Percentiles rank a stretch among this genome's conserved stretches.
Conservation (phyloP, 805 yeast species). For the Candida chauliodis region DNA sequence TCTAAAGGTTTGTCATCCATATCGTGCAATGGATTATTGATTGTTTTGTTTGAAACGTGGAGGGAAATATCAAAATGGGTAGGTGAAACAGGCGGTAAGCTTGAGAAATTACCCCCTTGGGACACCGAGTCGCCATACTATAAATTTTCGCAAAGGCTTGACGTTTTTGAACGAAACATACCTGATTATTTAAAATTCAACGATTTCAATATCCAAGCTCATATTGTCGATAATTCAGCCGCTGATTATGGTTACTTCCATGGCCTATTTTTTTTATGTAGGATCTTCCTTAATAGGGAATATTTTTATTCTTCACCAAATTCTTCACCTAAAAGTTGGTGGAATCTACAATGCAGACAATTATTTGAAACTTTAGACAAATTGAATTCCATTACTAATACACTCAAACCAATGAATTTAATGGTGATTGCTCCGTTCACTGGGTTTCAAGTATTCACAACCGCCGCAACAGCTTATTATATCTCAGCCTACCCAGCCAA, state of each 20-base stretch:
- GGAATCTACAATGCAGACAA: slow-evolving; percentile 17
- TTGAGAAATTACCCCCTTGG: slow-evolving; percentile 29
- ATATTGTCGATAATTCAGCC: slow-evolving; percentile 25
- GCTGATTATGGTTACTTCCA: slow-evolving; percentile 34
- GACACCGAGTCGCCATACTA: slow-evolving; percentile 21
- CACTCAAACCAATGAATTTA: slow-evolving; percentile 17
- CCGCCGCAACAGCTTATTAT: slow-evolving; percentile 31
- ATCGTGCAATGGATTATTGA: slow-evolving; percentile 22
- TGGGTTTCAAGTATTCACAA: slow-evolving; percentile 34
- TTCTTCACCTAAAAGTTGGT: slow-evolving; percentile 27
- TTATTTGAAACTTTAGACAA: slow-evolving; percentile 20
- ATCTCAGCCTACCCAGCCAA: slow-evolving; percentile 24
- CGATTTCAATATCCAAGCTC: slow-evolving; percentile 23
- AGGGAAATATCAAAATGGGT: slow-evolving; percentile 36
- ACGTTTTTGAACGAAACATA: slow-evolving; percentile 18
- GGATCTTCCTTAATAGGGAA: slow-evolving; percentile 33
- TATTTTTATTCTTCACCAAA: slow-evolving; percentile 31
- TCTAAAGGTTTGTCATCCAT: neutral
- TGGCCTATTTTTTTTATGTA: slow-evolving; percentile 26
- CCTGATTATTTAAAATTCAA: slow-evolving; percentile 22
- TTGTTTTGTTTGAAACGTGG: slow-evolving; percentile 35
- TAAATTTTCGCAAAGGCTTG: slow-evolving; percentile 21
- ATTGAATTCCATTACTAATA: slow-evolving; percentile 19
- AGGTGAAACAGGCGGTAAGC: slow-evolving; percentile 29
- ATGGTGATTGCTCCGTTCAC: slow-evolving; percentile 38